phyloP scores from a whole-genome alignment of 768 basidiomycete genomes.

The Neoboletus brunneissimus region DNA sequence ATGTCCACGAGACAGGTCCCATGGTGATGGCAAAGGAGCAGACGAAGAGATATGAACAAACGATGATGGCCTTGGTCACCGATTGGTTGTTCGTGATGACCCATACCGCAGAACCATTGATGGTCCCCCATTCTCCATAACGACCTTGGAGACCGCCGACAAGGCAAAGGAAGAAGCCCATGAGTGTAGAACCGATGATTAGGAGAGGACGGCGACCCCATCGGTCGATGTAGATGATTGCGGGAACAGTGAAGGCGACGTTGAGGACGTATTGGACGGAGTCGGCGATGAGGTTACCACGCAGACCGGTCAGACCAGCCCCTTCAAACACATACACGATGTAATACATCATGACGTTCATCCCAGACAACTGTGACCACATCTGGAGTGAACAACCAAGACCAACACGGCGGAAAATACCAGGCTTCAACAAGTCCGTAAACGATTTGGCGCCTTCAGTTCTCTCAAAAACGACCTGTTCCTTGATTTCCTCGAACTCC shows the following conservation, averaged over 20 bases:
- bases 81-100: slow-evolving; percentile 53
- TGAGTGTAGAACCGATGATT: slow-evolving; percentile 57
- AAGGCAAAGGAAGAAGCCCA: slow-evolving; percentile 76
- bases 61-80: slow-evolving; percentile 69
- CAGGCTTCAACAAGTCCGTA: slow-evolving; percentile 60
- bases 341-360: slow-evolving; percentile 77
- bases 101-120: slow-evolving; percentile 51
- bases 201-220: slow-evolving; percentile 82
- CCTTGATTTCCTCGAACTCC: slow-evolving; percentile 66
- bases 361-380: slow-evolving; percentile 76
- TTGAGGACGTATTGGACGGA: slow-evolving; percentile 56
- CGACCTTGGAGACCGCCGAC: slow-evolving; percentile 73
- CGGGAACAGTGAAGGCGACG: slow-evolving; percentile 42
- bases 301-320: slow-evolving; percentile 71
- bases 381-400: slow-evolving; percentile 72
- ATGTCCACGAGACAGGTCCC: slow-evolving; percentile 77
- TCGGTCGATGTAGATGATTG: slow-evolving; percentile 64
- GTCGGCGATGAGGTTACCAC: slow-evolving; percentile 73
- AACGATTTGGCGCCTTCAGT: slow-evolving; percentile 71
- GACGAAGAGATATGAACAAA: slow-evolving; percentile 75
- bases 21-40: slow-evolving; percentile 72
- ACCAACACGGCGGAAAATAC: slow-evolving; percentile 66
- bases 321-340: slow-evolving; percentile 70
- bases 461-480: slow-evolving; percentile 56
- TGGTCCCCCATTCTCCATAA: slow-evolving; percentile 59